phyloP scores from a whole-genome alignment of 176 grass and related monocot genomes.

The Sorghum bicolor region DNA sequence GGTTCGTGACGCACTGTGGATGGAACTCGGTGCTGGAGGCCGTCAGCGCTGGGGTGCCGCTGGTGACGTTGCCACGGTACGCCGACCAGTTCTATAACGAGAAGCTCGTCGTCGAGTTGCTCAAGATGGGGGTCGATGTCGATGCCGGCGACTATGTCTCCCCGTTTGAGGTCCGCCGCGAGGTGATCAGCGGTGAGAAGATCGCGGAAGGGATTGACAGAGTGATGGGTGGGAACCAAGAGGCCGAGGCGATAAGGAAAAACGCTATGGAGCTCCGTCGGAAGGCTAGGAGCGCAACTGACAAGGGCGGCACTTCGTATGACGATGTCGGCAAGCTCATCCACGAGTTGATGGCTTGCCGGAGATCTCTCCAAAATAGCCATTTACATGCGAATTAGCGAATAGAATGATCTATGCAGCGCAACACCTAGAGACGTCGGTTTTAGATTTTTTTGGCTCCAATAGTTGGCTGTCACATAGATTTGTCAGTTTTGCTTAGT shows the following conservation, averaged over 20 bases:
- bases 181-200: conserved; percentile 3
- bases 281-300: conserved; percentile 19
- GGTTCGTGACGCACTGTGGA: conserved; percentile 48
- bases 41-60: conserved; percentile 30
- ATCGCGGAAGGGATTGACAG: conserved; percentile 14
- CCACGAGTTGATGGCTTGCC: conserved; percentile 1
- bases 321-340: conserved; percentile 14
- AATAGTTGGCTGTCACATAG: too few relatives aligned
- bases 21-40: conserved; percentile 47
- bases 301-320: conserved; percentile 35
- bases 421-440: too few relatives aligned
- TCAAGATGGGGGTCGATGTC: conserved; percentile 14
- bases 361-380: too few relatives aligned
- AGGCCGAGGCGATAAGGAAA: background rate
- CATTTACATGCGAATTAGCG: too few relatives aligned
- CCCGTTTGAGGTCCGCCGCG: background rate
- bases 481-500: too few relatives aligned
- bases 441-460: too few relatives aligned
- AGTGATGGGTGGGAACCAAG: conserved; percentile 3
- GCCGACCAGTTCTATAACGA: conserved; percentile 56
- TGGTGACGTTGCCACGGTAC: conserved; percentile 41
- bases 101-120: conserved; percentile 36
- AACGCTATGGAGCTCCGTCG: conserved; percentile 2
- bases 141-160: background rate
- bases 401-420: too few relatives aligned